Evolutionary conservation across 2,329 filamentous ascomycete genomes (phyloP), one percentile per base, ranked within the genome.

Genomic region (Aspergillus sp.): DNA sequence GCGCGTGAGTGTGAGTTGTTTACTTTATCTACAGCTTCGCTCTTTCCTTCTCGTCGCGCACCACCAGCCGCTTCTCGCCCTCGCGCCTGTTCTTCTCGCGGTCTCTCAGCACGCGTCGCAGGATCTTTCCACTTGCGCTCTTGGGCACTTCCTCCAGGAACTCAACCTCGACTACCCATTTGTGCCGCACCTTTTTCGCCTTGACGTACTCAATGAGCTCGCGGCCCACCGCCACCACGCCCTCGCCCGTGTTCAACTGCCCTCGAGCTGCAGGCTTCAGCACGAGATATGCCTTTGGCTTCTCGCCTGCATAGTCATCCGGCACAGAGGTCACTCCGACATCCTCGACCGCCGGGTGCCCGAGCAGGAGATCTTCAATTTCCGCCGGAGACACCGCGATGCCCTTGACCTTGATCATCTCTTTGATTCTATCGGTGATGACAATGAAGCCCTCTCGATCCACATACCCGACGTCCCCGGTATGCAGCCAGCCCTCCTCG

Each of bases 111-210:
- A 90, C 65, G 21, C 88, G 78, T 49, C 88, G 79, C 68, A 91
- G 72, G 55, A 91, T 90, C 82, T 91, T 91, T 9, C 89, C 89
- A 66, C 84, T 88, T 0, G 87, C 82, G 68, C 85, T 89, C 81
- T 91, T 91, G 12, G 89, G 89, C 23, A 92, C 84, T 50, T 79
- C 79, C 9, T 71, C 59, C 11, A 74, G 59, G 49, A 76, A 70
- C 51, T 75, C 73, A 15, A 76, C 64, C 60, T 74, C 74, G 5
- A 65, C 65, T 49, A 76, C 59, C 73, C 73, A 75, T 60, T 76
- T 77, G 46, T 74, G 68, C 25, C 83, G 79, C 1, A 88, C 86
- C 71, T 90, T 88, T 73, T 85, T 86, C 48, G 84, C 80, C 68
- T 84, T 80, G 4, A 91, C 86, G 69, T 86, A 85, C 63, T 82